Conservation (phyloP, 2,329 filamentous ascomycete genomes). For the Colletotrichum sp. region DNA sequence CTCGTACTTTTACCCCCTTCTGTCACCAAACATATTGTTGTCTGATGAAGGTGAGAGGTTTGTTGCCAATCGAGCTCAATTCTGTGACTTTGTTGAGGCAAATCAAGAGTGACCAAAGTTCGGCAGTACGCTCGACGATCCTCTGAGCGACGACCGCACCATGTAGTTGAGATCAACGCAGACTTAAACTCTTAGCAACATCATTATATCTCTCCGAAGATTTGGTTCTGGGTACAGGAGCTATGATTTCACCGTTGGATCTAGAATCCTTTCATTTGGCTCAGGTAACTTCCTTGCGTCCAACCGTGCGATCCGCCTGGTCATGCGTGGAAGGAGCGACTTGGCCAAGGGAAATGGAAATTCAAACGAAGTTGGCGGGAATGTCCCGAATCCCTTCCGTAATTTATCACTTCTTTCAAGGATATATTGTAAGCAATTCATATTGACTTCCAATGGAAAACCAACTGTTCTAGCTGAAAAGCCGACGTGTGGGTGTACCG, state of each 20-base stretch:
- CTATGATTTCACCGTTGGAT: not conserved
- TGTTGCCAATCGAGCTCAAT: not conserved
- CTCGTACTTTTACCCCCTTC: not conserved
- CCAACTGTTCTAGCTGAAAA: not conserved
- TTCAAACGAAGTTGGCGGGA: not conserved
- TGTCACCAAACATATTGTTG: not conserved
- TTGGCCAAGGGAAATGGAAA: not conserved
- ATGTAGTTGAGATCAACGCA: not conserved
- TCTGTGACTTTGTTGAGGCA: not conserved
- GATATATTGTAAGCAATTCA: not conserved
- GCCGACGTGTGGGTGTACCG: not conserved
- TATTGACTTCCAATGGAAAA: not conserved
- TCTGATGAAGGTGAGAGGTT: not conserved
- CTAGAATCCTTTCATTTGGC: rapidly evolving
- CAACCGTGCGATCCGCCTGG: not conserved
- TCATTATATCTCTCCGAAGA: not conserved
- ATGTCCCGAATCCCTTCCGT: not conserved
- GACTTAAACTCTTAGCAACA: not conserved
- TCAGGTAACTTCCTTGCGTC: not conserved
- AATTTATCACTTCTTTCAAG: rapidly evolving
- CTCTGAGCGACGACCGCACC: not conserved
- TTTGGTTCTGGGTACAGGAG: not conserved
- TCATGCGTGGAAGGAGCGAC: not conserved
- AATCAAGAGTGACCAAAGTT: not conserved
- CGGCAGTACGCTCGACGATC: not conserved